Conservation (phyloP, 805 yeast species). For the Starmera pachycereana region DNA sequence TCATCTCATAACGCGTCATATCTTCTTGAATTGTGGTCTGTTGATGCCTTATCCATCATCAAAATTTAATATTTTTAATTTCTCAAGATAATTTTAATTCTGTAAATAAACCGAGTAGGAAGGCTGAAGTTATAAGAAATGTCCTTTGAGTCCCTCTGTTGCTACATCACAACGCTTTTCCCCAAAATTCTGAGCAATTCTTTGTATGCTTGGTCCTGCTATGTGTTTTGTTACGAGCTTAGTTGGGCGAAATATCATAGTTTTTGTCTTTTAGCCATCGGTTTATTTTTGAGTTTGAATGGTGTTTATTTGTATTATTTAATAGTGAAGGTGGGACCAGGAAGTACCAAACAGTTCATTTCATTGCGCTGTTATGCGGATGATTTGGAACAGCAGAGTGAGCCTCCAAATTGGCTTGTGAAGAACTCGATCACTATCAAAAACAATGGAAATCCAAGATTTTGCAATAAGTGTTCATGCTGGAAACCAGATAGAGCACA, state of each 20-base stretch:
- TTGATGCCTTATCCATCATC: too few relatives aligned
- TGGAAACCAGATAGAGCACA: slow-evolving; percentile 85
- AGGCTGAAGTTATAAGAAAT: too few relatives aligned
- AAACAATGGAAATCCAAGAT: slow-evolving; percentile 55
- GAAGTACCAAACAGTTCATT: slow-evolving; percentile 51
- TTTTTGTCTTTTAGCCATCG: slow-evolving; percentile 1
- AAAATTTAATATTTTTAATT: too few relatives aligned
- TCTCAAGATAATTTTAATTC: too few relatives aligned
- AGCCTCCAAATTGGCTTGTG: slow-evolving; percentile 33
- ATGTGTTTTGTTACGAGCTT: slow-evolving; percentile 24
- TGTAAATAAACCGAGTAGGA: too few relatives aligned
- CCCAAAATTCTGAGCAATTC: slow-evolving; percentile 38
- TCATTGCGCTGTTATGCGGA: slow-evolving; percentile 25
- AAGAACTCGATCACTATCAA: slow-evolving; percentile 35
- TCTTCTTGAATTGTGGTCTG: slow-evolving; percentile 2
- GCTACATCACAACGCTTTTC: slow-evolving; percentile 29
- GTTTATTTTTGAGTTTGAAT: slow-evolving; percentile 12
- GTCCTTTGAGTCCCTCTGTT: slow-evolving; percentile 20
- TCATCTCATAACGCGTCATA: too few relatives aligned
- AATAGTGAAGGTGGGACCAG: slow-evolving; percentile 47
- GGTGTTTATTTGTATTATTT: slow-evolving; percentile 33
- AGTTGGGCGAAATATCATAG: slow-evolving; percentile 9
- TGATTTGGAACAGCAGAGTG: slow-evolving; percentile 18
- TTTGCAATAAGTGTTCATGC: slow-evolving; percentile 56
- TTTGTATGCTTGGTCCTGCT: slow-evolving; percentile 38